phyloP scores from a whole-genome alignment of 306 rosid genomes.

The Mimosa pudica region DNA sequence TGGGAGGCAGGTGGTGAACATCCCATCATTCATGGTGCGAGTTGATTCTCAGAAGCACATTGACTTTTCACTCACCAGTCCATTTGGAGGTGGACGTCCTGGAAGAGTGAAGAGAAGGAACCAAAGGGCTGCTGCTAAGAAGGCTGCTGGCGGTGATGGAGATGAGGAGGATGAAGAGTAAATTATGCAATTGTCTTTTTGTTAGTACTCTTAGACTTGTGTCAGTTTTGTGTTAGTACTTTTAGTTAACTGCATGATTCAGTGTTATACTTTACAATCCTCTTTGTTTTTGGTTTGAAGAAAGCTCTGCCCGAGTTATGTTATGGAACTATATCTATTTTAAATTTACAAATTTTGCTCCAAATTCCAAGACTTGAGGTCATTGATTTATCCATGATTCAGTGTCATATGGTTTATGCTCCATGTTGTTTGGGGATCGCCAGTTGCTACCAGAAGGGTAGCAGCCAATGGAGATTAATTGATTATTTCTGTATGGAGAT shows the following conservation, averaged over 20 bases:
- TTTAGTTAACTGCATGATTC: conserved; percentile 14
- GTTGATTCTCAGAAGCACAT: conserved; percentile 76
- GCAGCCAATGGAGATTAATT: not conserved
- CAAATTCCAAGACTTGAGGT: not conserved
- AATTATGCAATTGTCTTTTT: conserved; percentile 13
- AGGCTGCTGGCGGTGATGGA: conserved; percentile 76
- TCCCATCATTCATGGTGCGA: conserved; percentile 72
- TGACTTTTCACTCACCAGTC: conserved; percentile 71
- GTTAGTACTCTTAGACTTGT: conserved; percentile 10
- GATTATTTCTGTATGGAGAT: not conserved
- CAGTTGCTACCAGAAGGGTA: not conserved
- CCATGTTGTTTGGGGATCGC: not conserved
- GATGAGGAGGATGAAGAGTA: conserved; percentile 75
- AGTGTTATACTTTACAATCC: conserved; percentile 21
- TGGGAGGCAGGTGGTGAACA: conserved; percentile 77
- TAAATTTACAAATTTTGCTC: conserved; percentile 16
- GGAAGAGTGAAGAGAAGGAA: conserved; percentile 76
- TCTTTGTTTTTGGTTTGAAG: conserved; percentile 22
- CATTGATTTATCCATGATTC: not conserved
- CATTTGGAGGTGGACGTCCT: conserved; percentile 71
- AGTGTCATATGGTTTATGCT: not conserved
- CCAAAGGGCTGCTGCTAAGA: conserved; percentile 63
- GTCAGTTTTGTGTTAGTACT: not conserved
- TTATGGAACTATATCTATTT: not conserved
- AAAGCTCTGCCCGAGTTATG: conserved; percentile 14